Percentiles rank a stretch among this genome's conserved stretches.
Evolutionary conservation across 768 basidiomycete genomes (phyloP).

Genomic region (Termitomyces sp.): DNA sequence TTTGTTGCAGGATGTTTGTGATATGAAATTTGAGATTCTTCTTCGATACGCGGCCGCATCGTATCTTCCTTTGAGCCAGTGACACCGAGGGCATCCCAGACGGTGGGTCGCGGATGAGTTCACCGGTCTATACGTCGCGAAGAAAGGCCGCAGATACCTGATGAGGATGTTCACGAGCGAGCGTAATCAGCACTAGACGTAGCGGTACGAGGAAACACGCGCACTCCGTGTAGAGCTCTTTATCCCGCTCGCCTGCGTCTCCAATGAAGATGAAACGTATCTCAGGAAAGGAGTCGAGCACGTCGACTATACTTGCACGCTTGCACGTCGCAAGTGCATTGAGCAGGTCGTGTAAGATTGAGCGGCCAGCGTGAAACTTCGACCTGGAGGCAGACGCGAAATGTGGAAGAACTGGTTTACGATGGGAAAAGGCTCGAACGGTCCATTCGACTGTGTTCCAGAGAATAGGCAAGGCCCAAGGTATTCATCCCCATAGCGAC

Average conservation of each 20-base stretch:
- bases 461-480: background rate
- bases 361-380: slow-evolving; percentile 80
- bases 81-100: slow-evolving; percentile 30
- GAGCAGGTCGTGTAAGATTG: slow-evolving; percentile 78
- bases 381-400: slow-evolving; percentile 67
- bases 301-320: slow-evolving; percentile 73
- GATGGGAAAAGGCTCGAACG: slow-evolving; percentile 78
- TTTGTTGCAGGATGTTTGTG: background rate
- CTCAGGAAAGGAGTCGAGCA: slow-evolving; percentile 68
- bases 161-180: slow-evolving; percentile 63
- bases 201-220: slow-evolving; percentile 10
- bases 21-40: slow-evolving; percentile 6
- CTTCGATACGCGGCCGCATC: slow-evolving; percentile 6
- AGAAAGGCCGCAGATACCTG: slow-evolving; percentile 82
- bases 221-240: slow-evolving; percentile 80
- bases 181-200: slow-evolving; percentile 9
- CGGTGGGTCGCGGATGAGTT: slow-evolving; percentile 58
- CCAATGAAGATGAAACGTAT: slow-evolving; percentile 83
- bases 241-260: slow-evolving; percentile 92
- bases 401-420: slow-evolving; percentile 70
- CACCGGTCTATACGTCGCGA: slow-evolving; percentile 56
- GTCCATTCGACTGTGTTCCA: slow-evolving; percentile 65
- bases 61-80: slow-evolving; percentile 16
- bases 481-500: slow-evolving; percentile 43
- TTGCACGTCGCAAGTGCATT: slow-evolving; percentile 82